Base-by-base conservation (phyloP, 805 yeast genomes). In the Ogataea glucozyma region DNA sequence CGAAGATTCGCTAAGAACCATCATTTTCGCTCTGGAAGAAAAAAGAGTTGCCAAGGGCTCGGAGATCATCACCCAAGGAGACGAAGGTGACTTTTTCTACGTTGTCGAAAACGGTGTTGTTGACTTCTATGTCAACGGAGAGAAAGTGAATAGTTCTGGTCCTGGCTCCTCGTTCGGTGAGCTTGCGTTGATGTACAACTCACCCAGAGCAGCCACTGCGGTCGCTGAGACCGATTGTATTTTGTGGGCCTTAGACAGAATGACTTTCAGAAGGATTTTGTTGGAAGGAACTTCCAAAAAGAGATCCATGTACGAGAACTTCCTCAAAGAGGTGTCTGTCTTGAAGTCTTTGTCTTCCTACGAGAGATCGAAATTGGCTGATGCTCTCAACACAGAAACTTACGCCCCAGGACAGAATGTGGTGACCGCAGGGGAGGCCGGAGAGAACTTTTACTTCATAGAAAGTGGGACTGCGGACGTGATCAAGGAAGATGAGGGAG, bases 171-270 rank as follows among this genome's bases (percentile, higher is more conserved):
- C 91, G 33, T 93, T 93, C 66, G 99, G 99, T 61, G 99, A 93
- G 66, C 76, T 93, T 58, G 99, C 99, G 3, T 75, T 93, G 56
- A 89, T 93, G 96, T 91, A 93, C 71, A 91, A 93, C 65, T 82
- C 97, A 14, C 97, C 97, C 48, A 82, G 99, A 67, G 98, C 98
- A 6, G 98, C 98, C 8, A 88, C 98, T 1, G 97, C 87, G 1
- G 57, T 75, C 20, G 90, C 96, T 8, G 64, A 72, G 18, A 73
- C 85, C 6, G 88, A 85, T 47, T 75, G 84, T 56, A 79, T 79
- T 23, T 72, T 91, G 39, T 91, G 97, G 97, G 93, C 96, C 2
- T 75, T 93, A 54, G 99, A 93, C 67, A 80, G 99, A 60, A 71
- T 84, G 58, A 90, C 97, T 1, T 93, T 93, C 72, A 83, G 97